Evolutionary conservation across 202 grass and related monocot genomes (phyloP), one percentile per base, ranked within the genome.

Genomic region (Hordeum pubiflorum): DNA sequence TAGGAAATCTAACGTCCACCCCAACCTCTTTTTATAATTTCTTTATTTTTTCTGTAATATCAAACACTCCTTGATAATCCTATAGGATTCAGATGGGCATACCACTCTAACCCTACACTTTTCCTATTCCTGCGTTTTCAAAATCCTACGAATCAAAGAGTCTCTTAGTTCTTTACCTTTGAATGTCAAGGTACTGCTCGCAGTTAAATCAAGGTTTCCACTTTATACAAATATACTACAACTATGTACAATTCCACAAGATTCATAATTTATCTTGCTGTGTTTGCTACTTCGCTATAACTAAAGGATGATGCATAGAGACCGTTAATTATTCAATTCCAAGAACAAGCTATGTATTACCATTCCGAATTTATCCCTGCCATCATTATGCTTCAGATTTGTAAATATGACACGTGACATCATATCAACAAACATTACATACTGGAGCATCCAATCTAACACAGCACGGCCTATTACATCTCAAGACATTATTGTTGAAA

Each of bases 401-500:
- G 20, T 8, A 32, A 79, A 68, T 37, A n/a, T 14, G 37, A 26
- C 34, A 31, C 21, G 10, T 11, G 2, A 39, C 41, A 1, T 23
- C 14, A 62, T 33, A 10, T 37, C 46, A 43, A 7, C 43, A 29
- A 34, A 43, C 62, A 69, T 44, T 43, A 20, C 75, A 63, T 80
- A n/a, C 43, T 15, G 58, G 70, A 67, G 79, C 56, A 76, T 36
- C 31, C 9, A 18, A 52, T 75, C 2, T 54, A 62, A 34, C 62
- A 46, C n/a, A 33, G 22, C 62, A 46, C 14, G 24, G 22, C 1
- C 13, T 58, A 52, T 52, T 52, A 18, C 50, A 44, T 44, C 12
- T 87, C 63, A 94, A 58, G 81, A 81, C 80, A 94, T 87, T 18
- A 91, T 41, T 29, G 75, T 80, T 4, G 92, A 92, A 67, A 85